These are phyloP conservation scores for Rosa lucieae DNA, from an alignment of 306 rosid species.

Conservation along the genomic window DNA sequence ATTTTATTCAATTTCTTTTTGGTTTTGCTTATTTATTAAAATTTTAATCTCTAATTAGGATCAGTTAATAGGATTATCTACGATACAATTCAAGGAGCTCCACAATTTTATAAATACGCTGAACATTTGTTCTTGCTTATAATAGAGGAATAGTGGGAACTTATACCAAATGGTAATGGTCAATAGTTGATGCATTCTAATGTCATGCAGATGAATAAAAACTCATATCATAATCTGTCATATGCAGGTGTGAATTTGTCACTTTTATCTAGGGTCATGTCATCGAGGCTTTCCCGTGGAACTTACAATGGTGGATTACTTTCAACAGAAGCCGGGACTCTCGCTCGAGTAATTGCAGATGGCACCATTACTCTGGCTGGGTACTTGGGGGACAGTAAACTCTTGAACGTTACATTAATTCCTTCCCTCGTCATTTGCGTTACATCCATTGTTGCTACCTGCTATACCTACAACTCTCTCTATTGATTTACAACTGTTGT, in stretches of 20 bases:
- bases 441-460: conserved; percentile 77
- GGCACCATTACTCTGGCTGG: conserved; percentile 87
- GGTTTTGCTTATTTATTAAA: not conserved
- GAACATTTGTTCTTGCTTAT: not conserved
- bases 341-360: conserved; percentile 94
- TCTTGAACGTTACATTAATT: conserved; percentile 74
- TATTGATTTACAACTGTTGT: conserved; percentile 34
- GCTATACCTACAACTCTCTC: conserved; percentile 87
- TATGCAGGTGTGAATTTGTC: conserved; percentile 87
- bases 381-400: conserved; percentile 63
- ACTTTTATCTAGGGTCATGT: conserved; percentile 94
- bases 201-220: not conserved
- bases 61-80: not conserved
- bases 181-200: not conserved
- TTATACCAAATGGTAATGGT: not conserved
- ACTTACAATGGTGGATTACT: conserved; percentile 88
- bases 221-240: not conserved
- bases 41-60: not conserved
- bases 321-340: conserved; percentile 94
- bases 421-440: conserved; percentile 84
- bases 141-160: not conserved
- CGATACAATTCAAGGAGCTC: not conserved
- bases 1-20: conserved; percentile 12
- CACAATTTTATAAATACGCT: not conserved
- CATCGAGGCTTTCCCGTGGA: conserved; percentile 96